These are phyloP conservation scores for Barnettozyma salicaria DNA, from an alignment of 805 yeast genomes.

Conservation along the genomic window DNA sequence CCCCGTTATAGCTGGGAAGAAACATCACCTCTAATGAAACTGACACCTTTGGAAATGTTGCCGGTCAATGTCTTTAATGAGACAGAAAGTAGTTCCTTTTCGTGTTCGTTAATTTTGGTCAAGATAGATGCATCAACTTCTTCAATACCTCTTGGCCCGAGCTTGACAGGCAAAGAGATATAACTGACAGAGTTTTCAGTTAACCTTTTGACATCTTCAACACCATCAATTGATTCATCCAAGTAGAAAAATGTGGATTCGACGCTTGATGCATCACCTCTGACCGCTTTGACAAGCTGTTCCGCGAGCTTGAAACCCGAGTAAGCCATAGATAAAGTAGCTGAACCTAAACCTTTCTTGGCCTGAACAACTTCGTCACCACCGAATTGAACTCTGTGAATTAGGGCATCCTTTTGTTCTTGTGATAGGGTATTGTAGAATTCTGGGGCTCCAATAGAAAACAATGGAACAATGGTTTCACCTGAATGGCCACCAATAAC, in stretches of 20 bases:
- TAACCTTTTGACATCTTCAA: constrained; percentile 12
- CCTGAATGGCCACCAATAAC: constrained; percentile 89
- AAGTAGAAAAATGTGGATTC: constrained; percentile 48
- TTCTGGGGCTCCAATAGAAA: constrained; percentile 46
- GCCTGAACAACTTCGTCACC: constrained; percentile 89
- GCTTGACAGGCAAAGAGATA: constrained; percentile 23
- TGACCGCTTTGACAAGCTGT: constrained; percentile 50
- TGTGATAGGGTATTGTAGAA: constrained; percentile 35
- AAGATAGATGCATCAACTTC: constrained; percentile 19
- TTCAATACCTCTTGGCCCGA: constrained; percentile 23
- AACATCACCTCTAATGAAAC: constrained; percentile 18
- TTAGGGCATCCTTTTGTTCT: constrained; percentile 49
- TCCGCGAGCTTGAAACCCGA: constrained; percentile 76
- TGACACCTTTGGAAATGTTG: constrained; percentile 25
- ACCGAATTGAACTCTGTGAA: constrained; percentile 78
- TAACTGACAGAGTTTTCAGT: constrained; percentile 10
- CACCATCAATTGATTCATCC: constrained; percentile 33
- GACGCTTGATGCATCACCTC: constrained; percentile 31
- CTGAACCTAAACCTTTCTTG: constrained; percentile 79
- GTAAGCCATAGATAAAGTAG: constrained; percentile 81
- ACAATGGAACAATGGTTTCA: constrained; percentile 71
- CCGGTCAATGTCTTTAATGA: constrained; percentile 19
- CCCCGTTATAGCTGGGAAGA: constrained; percentile 2
- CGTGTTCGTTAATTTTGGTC: constrained; percentile 18
- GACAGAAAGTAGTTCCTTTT: constrained; percentile 19